phyloP scores from a whole-genome alignment of 805 yeast genomes.

The Zygotorulaspora florentina region DNA sequence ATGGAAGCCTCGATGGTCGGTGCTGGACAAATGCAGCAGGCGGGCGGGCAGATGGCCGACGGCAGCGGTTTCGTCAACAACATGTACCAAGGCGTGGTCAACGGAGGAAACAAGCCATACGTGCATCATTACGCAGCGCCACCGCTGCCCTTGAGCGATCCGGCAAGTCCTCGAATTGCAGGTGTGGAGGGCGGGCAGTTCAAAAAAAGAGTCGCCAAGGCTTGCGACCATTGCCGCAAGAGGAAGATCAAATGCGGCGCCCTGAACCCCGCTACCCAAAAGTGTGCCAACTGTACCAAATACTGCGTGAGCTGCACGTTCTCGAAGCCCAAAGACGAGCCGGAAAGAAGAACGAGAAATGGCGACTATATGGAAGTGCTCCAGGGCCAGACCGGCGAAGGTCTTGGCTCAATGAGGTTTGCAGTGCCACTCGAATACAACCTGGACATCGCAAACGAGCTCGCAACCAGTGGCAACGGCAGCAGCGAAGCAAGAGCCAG shows the following conservation, averaged over 20 bases:
- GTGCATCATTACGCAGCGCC: not conserved
- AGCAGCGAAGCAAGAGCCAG: not conserved
- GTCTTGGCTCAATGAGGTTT: constrained; percentile 2
- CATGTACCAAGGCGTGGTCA: not conserved
- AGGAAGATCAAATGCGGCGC: constrained; percentile 32
- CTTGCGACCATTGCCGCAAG: constrained; percentile 34
- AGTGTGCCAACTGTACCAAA: constrained; percentile 31
- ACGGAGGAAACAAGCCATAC: not conserved
- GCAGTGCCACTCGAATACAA: not conserved
- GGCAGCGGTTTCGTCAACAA: not conserved
- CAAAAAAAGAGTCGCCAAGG: constrained; percentile 30
- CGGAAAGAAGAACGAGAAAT: constrained; percentile 7
- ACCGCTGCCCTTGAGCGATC: constrained; percentile 1
- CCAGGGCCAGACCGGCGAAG: not conserved
- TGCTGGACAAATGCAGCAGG: not conserved
- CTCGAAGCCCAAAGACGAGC: constrained; percentile 18
- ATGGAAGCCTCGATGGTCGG: not conserved
- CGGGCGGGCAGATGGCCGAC: not conserved
- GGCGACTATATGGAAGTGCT: not conserved
- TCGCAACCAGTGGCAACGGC: not conserved
- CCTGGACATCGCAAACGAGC: not conserved
- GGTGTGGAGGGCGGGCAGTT: not conserved
- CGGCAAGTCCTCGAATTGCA: constrained; percentile 5
- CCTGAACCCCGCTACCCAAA: constrained; percentile 19
- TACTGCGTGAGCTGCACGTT: constrained; percentile 27